Conservation (phyloP, 495 filamentous ascomycete genomes). For the Amphirosellinia nigrospora region DNA sequence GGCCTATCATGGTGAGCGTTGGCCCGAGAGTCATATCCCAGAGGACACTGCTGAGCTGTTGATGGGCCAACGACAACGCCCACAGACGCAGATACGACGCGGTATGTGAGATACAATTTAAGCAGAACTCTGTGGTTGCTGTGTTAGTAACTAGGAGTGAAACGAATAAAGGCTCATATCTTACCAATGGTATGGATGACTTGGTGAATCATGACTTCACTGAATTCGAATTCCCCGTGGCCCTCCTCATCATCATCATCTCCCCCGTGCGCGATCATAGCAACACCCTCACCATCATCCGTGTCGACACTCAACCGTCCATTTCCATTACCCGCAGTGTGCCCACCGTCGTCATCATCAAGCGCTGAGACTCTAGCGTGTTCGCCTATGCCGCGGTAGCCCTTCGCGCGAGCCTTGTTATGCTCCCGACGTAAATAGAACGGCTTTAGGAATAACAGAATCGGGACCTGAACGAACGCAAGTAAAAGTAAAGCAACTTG, state of each 20-base stretch:
- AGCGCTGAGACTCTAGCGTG: slow-evolving; percentile 83
- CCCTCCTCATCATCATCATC: slow-evolving; percentile 72
- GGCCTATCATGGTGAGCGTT: slow-evolving; percentile 70
- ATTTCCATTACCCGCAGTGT: slow-evolving; percentile 45
- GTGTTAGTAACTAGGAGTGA: slow-evolving; percentile 14
- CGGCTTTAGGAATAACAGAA: slow-evolving; percentile 93
- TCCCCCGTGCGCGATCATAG: slow-evolving; percentile 89
- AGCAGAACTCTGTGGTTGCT: slow-evolving; percentile 79
- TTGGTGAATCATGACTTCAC: slow-evolving; percentile 97
- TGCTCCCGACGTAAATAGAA: slow-evolving; percentile 92
- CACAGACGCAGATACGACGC: slow-evolving; percentile 98
- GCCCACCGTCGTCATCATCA: slow-evolving; percentile 76
- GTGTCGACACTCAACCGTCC: slow-evolving; percentile 72
- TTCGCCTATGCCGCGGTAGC: slow-evolving; percentile 92
- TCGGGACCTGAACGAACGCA: slow-evolving; percentile 83
- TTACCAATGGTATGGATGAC: slow-evolving; percentile 97
- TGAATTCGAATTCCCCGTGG: slow-evolving; percentile 96
- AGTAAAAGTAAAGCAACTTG: slow-evolving; percentile 83
- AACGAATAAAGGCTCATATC: slow-evolving; percentile 31
- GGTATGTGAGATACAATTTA: slow-evolving; percentile 98
- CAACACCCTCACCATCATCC: slow-evolving; percentile 84
- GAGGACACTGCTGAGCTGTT: slow-evolving; percentile 93
- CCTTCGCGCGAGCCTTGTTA: slow-evolving; percentile 82
- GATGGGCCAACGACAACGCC: slow-evolving; percentile 96
- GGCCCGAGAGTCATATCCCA: slow-evolving; percentile 93